phyloP scores from a whole-genome alignment of 2,329 filamentous ascomycete species.

The Aspergillus sojae region DNA sequence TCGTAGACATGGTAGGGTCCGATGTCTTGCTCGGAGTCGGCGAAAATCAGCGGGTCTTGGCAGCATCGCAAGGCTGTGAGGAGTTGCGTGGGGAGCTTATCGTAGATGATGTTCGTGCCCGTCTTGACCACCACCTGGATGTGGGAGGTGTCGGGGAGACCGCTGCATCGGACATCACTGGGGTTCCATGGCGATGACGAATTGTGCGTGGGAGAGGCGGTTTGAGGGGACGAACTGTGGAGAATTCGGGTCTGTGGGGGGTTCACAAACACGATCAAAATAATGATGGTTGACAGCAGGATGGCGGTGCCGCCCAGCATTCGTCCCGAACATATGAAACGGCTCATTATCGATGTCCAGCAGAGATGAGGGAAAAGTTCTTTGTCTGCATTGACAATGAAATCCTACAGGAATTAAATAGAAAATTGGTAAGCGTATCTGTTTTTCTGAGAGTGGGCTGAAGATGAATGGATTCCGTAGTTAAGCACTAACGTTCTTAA shows the following conservation, averaged over 20 bases:
- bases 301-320: conserved; percentile 1
- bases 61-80: conserved; percentile 56
- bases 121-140: conserved; percentile 61
- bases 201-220: background rate
- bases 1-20: conserved; percentile 36
- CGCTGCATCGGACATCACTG: conserved; percentile 36
- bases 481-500: conserved; percentile 3
- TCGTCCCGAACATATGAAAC: background rate
- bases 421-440: background rate
- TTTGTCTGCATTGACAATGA: background rate
- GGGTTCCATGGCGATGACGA: background rate
- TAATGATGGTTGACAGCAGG: background rate
- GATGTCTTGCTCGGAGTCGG: conserved; percentile 35
- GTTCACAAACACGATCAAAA: conserved; percentile 2
- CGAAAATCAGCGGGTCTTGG: conserved; percentile 53
- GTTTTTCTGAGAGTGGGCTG: background rate
- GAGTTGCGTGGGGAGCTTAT: conserved; percentile 58
- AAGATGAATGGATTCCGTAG: background rate
- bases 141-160: conserved; percentile 50
- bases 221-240: background rate
- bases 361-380: background rate
- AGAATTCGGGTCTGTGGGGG: conserved; percentile 6
- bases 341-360: background rate
- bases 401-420: background rate
- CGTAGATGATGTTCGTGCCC: conserved; percentile 57